These are phyloP conservation scores for Phanerodontia chrysosporium DNA, from an alignment of 768 basidiomycete genomes.

Conservation along the genomic window DNA sequence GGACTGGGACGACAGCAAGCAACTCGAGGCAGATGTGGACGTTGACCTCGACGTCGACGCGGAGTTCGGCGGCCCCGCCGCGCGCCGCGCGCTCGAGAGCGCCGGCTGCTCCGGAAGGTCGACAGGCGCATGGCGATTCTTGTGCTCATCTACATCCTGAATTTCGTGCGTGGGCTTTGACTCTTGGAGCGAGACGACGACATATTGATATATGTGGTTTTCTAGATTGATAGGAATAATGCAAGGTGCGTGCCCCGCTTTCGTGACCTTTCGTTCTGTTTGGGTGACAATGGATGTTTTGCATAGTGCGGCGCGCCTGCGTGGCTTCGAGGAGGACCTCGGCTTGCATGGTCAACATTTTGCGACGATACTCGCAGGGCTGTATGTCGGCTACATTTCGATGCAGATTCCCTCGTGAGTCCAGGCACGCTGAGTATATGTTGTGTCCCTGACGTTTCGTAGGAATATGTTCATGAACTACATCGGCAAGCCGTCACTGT, in stretches of 20 bases:
- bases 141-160: slow-evolving; percentile 42
- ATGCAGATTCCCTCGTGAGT: slow-evolving; percentile 78
- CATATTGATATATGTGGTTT: background rate
- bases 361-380: slow-evolving; percentile 59
- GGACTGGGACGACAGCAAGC: no score
- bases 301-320: slow-evolving; percentile 69
- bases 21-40: no score
- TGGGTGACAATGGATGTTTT: no score
- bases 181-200: slow-evolving; percentile 12
- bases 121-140: slow-evolving; percentile 41
- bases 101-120: slow-evolving; percentile 37
- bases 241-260: slow-evolving; percentile 42
- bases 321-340: slow-evolving; percentile 69
- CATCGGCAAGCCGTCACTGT: slow-evolving; percentile 64
- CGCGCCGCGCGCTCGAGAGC: slow-evolving; percentile 34
- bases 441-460: background rate
- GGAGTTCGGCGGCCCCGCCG: slow-evolving; percentile 33
- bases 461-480: slow-evolving; percentile 71
- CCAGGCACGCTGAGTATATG: no score
- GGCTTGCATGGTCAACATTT: slow-evolving; percentile 60
- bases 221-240: slow-evolving; percentile 70
- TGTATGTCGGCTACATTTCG: slow-evolving; percentile 69
- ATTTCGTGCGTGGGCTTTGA: slow-evolving; percentile 39
- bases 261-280: no score
- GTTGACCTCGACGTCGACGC: slow-evolving; percentile 6